Evolutionary conservation across 1,139 yeast species (phyloP).

Genomic region (Ogataea hybrid): DNA sequence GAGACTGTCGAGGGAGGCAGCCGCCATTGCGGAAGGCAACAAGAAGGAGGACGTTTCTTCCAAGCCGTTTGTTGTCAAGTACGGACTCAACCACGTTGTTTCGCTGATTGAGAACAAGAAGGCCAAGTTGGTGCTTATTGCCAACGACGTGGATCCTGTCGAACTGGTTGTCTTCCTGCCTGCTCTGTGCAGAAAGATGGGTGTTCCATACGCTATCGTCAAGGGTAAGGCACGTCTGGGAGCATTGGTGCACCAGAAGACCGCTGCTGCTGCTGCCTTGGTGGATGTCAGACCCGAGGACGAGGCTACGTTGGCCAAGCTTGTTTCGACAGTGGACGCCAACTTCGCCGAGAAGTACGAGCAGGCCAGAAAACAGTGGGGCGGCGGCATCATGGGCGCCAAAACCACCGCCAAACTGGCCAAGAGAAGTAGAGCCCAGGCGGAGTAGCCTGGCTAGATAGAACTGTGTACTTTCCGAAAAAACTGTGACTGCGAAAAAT

Average conservation of each 20-base stretch:
- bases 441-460: background rate
- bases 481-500: constrained; percentile 9
- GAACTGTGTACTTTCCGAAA: background rate
- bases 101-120: constrained; percentile 95
- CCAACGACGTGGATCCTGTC: constrained; percentile 98
- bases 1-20: constrained; percentile 97
- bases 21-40: constrained; percentile 30
- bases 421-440: constrained; percentile 38
- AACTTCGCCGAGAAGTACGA: constrained; percentile 92
- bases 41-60: constrained; percentile 88
- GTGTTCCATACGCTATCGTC: constrained; percentile 96
- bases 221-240: constrained; percentile 99
- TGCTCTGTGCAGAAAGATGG: constrained; percentile 98
- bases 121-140: constrained; percentile 93
- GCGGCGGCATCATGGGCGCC: constrained; percentile 97
- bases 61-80: constrained; percentile 94
- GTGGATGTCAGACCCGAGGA: constrained; percentile 93
- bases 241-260: constrained; percentile 94
- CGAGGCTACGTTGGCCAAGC: constrained; percentile 88
- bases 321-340: constrained; percentile 86
- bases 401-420: constrained; percentile 54
- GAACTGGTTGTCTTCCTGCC: constrained; percentile 96
- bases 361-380: constrained; percentile 97
- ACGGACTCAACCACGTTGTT: constrained; percentile 98
- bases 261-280: constrained; percentile 93